Evolutionary conservation across 208 protist genomes (phyloP), one percentile per base, ranked within the genome.

Genomic region (Herpetomonas tarakana): DNA sequence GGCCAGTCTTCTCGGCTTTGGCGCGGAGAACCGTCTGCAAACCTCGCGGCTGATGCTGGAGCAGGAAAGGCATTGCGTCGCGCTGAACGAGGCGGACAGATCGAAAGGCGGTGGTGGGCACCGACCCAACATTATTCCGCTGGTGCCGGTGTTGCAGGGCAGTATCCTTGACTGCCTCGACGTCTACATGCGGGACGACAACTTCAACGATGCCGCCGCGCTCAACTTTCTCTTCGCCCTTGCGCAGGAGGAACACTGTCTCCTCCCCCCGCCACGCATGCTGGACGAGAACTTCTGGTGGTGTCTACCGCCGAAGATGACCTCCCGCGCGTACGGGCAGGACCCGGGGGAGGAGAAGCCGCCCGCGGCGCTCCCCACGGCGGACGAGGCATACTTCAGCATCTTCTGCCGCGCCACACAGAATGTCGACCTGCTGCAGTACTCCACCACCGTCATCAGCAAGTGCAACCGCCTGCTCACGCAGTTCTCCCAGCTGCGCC

Each of bases 241-340:
- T 2, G 16, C 54, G 16, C 62, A 63, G 47, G 69, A 61, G 26
- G 58, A 70, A 12, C n/a, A 30, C 41, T 66, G 58, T 31, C 22
- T 66, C 3, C 14, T 76, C 12, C 62, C 69, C n/a, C 68, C 68
- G 19, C 62, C 62, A 11, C 50, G 53, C 27, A 52, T 69, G 45
- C 27, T 69, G 12, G 62, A 68, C 25, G 68, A 75, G 50, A 66
- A 44, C 28, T 69, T 66, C 22, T 67, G 62, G 57, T 75, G 68
- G 68, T 49, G 44, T 22, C 35, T 41, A 14, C 35, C 35, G 6
- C 14, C 35, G 9, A 41, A 41, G 9, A 41, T 14, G 14, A 41
- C 35, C 35, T 18, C 6, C 9, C 35, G 6, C 35, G 35, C 14
- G 9, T 6, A 6, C 35, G 14, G 14, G 7, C n/a, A 7, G 24